A percentile compares a stretch with the other conserved stretches of the same genome.
Evolutionary conservation across 2,329 filamentous ascomycete genomes (phyloP).

Genomic region (Colletotrichum lentis): DNA sequence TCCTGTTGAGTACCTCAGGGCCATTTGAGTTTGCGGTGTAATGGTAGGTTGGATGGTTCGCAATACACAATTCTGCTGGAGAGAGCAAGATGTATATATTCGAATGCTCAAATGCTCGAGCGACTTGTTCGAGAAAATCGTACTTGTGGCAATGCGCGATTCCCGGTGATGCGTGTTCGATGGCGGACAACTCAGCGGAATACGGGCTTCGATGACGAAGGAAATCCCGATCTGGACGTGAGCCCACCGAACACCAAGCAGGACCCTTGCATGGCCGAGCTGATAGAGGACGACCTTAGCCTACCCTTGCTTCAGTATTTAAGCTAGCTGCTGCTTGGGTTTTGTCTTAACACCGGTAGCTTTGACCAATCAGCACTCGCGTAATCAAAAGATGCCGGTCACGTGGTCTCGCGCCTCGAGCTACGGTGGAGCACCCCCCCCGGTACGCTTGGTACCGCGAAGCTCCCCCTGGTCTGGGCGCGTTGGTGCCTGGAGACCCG

Average conservation of each 20-base stretch:
- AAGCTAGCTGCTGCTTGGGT: background rate
- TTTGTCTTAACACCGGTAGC: background rate
- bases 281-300: slow-evolving; percentile 8
- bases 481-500: slow-evolving; percentile 34
- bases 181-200: slow-evolving; percentile 16
- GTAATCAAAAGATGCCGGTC: slow-evolving; percentile 25
- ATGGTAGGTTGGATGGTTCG: background rate
- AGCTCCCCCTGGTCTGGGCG: slow-evolving; percentile 16
- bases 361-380: slow-evolving; percentile 24
- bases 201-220: slow-evolving; percentile 36
- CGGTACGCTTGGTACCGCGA: background rate
- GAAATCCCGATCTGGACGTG: slow-evolving; percentile 34
- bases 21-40: slow-evolving; percentile 47
- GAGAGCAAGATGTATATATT: background rate
- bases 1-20: slow-evolving; percentile 50
- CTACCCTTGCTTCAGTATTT: fast-evolving
- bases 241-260: slow-evolving; percentile 18
- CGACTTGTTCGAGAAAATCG: slow-evolving; percentile 24
- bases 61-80: background rate
- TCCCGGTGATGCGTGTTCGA: slow-evolving; percentile 22
- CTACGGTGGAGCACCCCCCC: slow-evolving; percentile 1
- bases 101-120: background rate
- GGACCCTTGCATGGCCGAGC: slow-evolving; percentile 23
- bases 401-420: slow-evolving; percentile 35
- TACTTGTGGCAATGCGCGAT: slow-evolving; percentile 27